Percentiles rank a stretch among this genome's conserved stretches.
These are phyloP conservation scores for Stephania cephalantha DNA, from an alignment of 164 flowering plant genomes.

Conservation along the genomic window DNA sequence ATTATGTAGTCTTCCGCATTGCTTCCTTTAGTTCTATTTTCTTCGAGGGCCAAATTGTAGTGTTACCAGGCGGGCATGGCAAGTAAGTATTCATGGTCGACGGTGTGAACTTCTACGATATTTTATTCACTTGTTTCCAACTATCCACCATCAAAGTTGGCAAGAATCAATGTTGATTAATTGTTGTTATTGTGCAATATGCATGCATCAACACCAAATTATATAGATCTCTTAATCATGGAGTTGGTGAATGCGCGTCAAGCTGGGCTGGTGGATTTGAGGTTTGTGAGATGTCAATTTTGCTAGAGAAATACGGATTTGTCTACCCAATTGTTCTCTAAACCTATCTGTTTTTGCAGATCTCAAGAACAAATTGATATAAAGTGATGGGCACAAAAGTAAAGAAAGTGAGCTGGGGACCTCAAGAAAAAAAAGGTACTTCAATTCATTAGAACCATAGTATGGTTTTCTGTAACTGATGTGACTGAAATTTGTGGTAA, in stretches of 20 bases:
- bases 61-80: background rate
- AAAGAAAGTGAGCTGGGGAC: background rate
- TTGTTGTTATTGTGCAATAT: background rate
- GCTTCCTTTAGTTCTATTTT: background rate
- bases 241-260: background rate
- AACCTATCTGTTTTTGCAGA: background rate
- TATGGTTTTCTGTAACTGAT: slow-evolving; percentile 2
- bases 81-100: background rate
- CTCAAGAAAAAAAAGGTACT: background rate
- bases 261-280: background rate
- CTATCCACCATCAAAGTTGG: background rate
- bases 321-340: background rate
- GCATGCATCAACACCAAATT: background rate
- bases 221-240: background rate
- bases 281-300: background rate
- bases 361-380: background rate
- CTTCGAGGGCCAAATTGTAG: background rate
- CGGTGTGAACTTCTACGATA: background rate
- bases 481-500: background rate
- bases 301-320: background rate
- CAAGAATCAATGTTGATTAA: background rate
- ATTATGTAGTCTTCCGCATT: background rate
- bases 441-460: background rate
- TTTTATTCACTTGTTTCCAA: background rate
- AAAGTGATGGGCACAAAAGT: background rate